Base-by-base conservation (phyloP, 139 green algal genomes). In the Picochlorum sp. region DNA sequence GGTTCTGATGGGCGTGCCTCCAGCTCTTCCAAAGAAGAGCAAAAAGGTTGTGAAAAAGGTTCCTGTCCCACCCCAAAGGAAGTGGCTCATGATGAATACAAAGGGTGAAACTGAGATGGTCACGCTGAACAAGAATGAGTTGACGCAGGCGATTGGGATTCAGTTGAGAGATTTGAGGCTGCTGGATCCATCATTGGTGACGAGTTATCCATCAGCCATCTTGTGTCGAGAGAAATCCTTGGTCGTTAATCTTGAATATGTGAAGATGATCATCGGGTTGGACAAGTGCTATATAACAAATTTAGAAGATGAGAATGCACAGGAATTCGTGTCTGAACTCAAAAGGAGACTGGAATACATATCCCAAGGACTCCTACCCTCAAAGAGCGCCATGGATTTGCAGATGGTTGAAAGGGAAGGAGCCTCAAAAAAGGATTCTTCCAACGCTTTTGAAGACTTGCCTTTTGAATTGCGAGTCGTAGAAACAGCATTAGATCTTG, bases 381-480 rank as follows among this genome's bases (percentile, higher is more conserved):
- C 65, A 66, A 62, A 58, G 59, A 30, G 23, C 21, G 15, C 61
- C n/a, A 56, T 56, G 23, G 30, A 49, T 51, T 50, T 61, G 4
- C 49, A 58, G 11, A 32, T 21, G 21, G 58, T 18, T n/a, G 23
- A 20, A 21, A 26, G 38, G 9, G 28, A 49, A 20, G 21, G 34
- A 49, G 37, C 14, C 13, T 20, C 16, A n/a, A 21, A 37, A 21
- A 24, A 1, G 7, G 56, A 52, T 14, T 16, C 28, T 11, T 26
- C 52, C 34, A 15, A 15, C 32, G 44, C 16, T 26, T 49, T 20
- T 41, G 20, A 61, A 44, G 49, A 52, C 7, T 45, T 78, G 50
- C 81, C 82, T 9, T 88, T 81, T 62, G 82, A 88, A 74, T 61
- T 88, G 59, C 50, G 82, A 14, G 77, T 74, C 5, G 62, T 88